These are phyloP conservation scores for Aspergillus homomorphus DNA, from an alignment of 495 filamentous ascomycete species.

Conservation along the genomic window DNA sequence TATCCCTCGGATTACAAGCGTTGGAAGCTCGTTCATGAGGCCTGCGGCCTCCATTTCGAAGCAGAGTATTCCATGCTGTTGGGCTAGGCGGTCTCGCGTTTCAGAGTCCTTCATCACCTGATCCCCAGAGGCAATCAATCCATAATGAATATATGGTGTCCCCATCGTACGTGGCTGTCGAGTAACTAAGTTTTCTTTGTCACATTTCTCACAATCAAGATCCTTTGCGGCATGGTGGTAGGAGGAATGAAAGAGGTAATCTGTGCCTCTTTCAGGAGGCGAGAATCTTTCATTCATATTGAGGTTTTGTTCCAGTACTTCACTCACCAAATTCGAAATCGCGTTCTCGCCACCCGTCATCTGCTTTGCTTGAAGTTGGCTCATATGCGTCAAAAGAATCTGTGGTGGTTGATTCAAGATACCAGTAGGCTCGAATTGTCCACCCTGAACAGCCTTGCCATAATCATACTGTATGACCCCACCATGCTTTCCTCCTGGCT, in stretches of 20 bases:
- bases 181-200: no score
- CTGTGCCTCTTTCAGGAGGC: no score
- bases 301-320: no score
- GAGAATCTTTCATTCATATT: no score
- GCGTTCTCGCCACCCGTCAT: no score
- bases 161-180: not conserved
- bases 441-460: not conserved
- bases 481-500: not conserved
- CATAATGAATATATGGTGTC: not conserved
- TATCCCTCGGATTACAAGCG: not conserved
- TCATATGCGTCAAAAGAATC: not conserved
- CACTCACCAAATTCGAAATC: no score
- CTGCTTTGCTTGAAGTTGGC: not conserved
- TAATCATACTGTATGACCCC: conserved; percentile 1
- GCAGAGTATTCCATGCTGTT: not conserved
- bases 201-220: no score
- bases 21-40: not conserved
- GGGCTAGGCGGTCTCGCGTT: not conserved
- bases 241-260: no score
- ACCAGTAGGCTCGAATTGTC: not conserved
- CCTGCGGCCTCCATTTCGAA: not conserved
- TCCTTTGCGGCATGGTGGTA: no score
- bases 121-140: not conserved
- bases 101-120: not conserved
- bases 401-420: not conserved